phyloP scores from a whole-genome alignment of 257 asterid species.

The Buddleja alternifolia region DNA sequence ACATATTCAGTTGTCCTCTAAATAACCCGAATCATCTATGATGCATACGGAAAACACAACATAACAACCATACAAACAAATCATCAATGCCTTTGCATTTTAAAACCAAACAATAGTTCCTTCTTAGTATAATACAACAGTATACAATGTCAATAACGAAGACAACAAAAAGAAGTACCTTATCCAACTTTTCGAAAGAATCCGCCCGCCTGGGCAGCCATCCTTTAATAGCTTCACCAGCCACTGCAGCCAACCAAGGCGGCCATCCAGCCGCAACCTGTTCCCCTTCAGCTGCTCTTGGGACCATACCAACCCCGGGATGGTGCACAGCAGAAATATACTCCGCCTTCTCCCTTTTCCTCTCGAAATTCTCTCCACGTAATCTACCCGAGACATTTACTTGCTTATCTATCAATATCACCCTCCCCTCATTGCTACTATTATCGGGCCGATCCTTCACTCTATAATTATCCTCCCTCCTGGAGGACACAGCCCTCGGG shows the following conservation, averaged over 20 bases:
- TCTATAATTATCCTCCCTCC: slow-evolving; percentile 62
- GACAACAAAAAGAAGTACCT: slow-evolving; percentile 51
- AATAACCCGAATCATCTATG: background rate
- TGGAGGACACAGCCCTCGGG: slow-evolving; percentile 55
- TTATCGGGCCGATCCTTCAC: slow-evolving; percentile 63
- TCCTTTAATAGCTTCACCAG: slow-evolving; percentile 93
- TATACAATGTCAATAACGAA: slow-evolving; percentile 18
- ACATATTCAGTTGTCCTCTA: slow-evolving; percentile 4
- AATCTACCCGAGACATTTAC: slow-evolving; percentile 63
- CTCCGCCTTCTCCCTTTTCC: slow-evolving; percentile 73
- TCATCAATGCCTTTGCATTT: background rate
- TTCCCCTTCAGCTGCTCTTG: slow-evolving; percentile 72
- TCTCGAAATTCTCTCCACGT: slow-evolving; percentile 58
- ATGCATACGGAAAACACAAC: background rate
- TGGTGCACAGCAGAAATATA: slow-evolving; percentile 45
- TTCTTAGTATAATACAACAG: background rate
- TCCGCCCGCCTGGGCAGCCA: slow-evolving; percentile 95
- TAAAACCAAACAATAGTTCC: slow-evolving; percentile 1
- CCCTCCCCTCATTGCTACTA: slow-evolving; percentile 57
- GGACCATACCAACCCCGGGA: slow-evolving; percentile 58
- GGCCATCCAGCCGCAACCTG: slow-evolving; percentile 99
- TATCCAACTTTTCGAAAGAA: slow-evolving; percentile 88
- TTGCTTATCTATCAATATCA: slow-evolving; percentile 61
- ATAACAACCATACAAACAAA: background rate
- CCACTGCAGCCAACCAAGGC: slow-evolving; percentile 92